Conservation (phyloP, 768 basidiomycete species). For the Leucocoprinus leucothites region DNA sequence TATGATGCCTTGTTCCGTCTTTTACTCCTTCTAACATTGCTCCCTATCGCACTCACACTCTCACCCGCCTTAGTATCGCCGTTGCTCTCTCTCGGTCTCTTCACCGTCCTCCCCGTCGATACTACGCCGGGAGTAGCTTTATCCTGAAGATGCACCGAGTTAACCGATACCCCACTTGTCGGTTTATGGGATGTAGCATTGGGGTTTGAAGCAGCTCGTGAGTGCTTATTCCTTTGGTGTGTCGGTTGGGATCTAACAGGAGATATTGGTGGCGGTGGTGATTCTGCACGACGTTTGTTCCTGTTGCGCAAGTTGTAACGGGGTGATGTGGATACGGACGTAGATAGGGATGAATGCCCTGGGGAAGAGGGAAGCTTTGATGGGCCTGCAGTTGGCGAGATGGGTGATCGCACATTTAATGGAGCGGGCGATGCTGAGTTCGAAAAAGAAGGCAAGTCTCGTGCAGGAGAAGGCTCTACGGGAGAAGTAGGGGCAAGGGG, state of each 20-base stretch:
- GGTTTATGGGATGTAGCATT: background rate
- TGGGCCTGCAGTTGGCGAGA: background rate
- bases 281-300: slow-evolving; percentile 22
- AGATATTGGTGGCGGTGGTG: slow-evolving; percentile 19
- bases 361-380: background rate
- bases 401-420: background rate
- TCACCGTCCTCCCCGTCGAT: slow-evolving; percentile 2
- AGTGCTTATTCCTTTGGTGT: slow-evolving; percentile 10
- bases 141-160: slow-evolving; percentile 2
- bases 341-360: slow-evolving; percentile 9
- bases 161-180: background rate
- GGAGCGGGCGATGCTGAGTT: background rate
- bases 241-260: slow-evolving; percentile 16
- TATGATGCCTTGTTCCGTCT: background rate
- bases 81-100: background rate
- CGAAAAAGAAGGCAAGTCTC: background rate
- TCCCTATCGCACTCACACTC: background rate
- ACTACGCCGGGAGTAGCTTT: background rate
- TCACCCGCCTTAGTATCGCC: background rate
- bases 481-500: background rate
- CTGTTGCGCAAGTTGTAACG: slow-evolving; percentile 30
- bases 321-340: slow-evolving; percentile 15
- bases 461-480: slow-evolving; percentile 15
- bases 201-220: background rate
- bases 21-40: background rate